Percentiles rank a stretch among this genome's conserved stretches.
These are phyloP conservation scores for Sordariomycetes sp. DNA, from an alignment of 2,329 filamentous ascomycete genomes.

Conservation along the genomic window DNA sequence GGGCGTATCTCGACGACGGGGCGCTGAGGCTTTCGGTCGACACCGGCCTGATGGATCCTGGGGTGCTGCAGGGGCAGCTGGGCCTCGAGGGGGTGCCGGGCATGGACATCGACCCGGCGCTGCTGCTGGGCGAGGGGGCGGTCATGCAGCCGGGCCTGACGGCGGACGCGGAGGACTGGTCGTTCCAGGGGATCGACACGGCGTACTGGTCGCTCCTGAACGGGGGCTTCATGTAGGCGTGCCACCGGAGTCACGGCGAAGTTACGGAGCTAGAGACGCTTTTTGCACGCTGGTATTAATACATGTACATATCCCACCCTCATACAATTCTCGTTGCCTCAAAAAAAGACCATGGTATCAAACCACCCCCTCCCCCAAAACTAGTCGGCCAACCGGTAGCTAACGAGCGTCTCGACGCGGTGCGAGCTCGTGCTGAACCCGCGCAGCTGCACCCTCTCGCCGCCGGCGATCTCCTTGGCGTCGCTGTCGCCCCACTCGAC, in stretches of 20 bases:
- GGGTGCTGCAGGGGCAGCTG: constrained; percentile 1
- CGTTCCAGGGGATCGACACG: constrained; percentile 27
- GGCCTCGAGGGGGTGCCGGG: neutral
- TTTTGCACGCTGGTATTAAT: neutral
- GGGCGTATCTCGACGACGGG: constrained; percentile 1
- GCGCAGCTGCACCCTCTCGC: constrained; percentile 87
- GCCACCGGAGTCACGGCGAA: neutral
- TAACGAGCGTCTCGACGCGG: constrained; percentile 88
- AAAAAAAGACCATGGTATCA: neutral
- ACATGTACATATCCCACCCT: neutral
- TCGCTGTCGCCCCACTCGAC: constrained; percentile 98
- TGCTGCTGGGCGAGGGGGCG: neutral
- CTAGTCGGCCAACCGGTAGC: constrained; percentile 55
- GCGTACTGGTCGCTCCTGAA: constrained; percentile 22
- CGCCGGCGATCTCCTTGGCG: constrained; percentile 89
- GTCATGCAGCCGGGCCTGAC: constrained; percentile 13
- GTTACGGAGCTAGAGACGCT: neutral
- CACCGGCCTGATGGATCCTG: neutral
- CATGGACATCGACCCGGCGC: neutral
- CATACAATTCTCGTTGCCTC: neutral
- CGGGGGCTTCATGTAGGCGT: neutral
- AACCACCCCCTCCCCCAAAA: neutral
- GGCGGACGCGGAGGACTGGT: constrained; percentile 25
- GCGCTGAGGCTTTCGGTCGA: constrained; percentile 7
- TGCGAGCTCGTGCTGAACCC: constrained; percentile 96